A percentile compares a stretch with the other conserved stretches of the same genome.
phyloP scores from a whole-genome alignment of 2,329 filamentous ascomycete genomes.

The Diaporthe humulicola region DNA sequence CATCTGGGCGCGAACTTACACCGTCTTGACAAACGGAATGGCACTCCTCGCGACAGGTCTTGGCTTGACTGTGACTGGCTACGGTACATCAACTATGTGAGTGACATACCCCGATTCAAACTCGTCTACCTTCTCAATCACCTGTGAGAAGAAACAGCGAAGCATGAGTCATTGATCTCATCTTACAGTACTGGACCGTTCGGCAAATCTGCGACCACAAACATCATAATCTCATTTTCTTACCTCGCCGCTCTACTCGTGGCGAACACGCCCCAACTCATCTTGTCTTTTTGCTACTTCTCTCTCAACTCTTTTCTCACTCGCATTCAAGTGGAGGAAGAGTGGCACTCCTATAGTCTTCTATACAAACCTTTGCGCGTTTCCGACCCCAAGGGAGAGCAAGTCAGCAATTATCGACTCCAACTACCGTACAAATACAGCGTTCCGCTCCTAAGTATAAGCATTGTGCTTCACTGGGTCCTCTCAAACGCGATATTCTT shows the following conservation, averaged over 20 bases:
- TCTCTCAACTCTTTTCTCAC: slow-evolving; percentile 58
- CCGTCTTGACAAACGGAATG: neutral
- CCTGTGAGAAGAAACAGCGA: neutral
- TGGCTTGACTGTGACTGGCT: neutral
- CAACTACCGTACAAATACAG: slow-evolving; percentile 57
- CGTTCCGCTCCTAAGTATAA: slow-evolving; percentile 51
- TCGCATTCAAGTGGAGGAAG: slow-evolving; percentile 54
- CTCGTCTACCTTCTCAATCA: neutral
- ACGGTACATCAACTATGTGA: neutral
- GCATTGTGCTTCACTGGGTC: slow-evolving; percentile 56
- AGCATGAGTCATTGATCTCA: neutral
- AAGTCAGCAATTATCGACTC: slow-evolving; percentile 54
- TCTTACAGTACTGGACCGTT: neutral
- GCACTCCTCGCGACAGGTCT: neutral
- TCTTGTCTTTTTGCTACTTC: slow-evolving; percentile 57
- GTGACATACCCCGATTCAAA: neutral
- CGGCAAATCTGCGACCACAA: neutral
- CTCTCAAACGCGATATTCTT: slow-evolving; percentile 57
- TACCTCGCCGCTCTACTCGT: slow-evolving; percentile 7
- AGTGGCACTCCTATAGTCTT: slow-evolving; percentile 55
- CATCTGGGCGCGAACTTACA: neutral
- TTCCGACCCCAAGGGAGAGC: slow-evolving; percentile 48
- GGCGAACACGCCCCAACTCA: slow-evolving; percentile 56
- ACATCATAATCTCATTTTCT: neutral
- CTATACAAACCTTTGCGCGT: slow-evolving; percentile 52